Conservation (phyloP, 108 stramenopile species). For the Aurantiochytrium sp. region DNA sequence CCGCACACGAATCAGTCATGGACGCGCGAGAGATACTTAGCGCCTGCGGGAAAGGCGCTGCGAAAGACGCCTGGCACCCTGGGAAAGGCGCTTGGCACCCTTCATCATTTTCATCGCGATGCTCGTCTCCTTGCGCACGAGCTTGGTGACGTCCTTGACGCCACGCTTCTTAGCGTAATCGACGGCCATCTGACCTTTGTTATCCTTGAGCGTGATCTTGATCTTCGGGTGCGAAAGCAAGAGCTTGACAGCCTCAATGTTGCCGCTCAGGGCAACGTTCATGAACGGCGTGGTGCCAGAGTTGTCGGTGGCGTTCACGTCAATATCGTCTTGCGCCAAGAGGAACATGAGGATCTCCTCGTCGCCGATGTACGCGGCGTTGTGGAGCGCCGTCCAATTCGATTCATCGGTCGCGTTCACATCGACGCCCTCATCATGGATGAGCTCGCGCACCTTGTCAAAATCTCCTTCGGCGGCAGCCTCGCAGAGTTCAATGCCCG, state of each 20-base stretch:
- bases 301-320: not conserved
- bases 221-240: not conserved
- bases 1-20: too few relatives aligned
- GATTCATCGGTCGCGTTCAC: not conserved
- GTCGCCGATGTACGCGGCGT: not conserved
- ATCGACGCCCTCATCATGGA: not conserved
- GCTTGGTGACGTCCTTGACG: not conserved
- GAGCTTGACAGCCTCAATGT: not conserved
- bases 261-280: not conserved
- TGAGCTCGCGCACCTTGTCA: not conserved
- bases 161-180: constrained; percentile 16
- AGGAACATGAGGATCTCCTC: not conserved
- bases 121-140: constrained; percentile 2
- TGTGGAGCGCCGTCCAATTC: not conserved
- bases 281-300: not conserved
- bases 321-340: not conserved
- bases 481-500: not conserved
- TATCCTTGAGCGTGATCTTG: not conserved
- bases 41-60: not conserved
- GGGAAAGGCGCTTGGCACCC: not conserved
- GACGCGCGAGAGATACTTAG: too few relatives aligned
- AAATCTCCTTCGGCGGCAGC: not conserved
- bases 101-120: not conserved
- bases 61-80: not conserved
- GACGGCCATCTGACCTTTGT: not conserved